Base-by-base conservation (phyloP, 306 rosid genomes). In the Acacia acuminata region DNA sequence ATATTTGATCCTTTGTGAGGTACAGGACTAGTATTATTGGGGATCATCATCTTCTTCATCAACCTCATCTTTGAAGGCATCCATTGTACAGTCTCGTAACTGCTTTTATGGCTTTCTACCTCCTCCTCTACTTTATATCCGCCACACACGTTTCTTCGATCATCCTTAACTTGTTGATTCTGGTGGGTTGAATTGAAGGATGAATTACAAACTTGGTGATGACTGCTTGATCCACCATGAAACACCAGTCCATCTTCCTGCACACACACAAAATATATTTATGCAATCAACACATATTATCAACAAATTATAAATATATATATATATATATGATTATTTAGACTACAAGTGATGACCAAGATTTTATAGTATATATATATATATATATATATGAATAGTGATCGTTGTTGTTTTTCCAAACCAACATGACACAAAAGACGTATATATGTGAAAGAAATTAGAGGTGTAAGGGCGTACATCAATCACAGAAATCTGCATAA, bases 31-130 rank as follows among this genome's bases (percentile, higher is more conserved):
- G n/a, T 66, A 45, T 17, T 71, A 7, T 24, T 40, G 4, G 81
- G 82, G 55, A 81, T 89, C 80, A 83, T 86, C 93, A 88, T 91
- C 81, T 86, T 90, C 73, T 84, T 82, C 92, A 93, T 88, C 77
- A 94, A 43, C 87, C 97, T 90, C 91, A 86, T 86, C 89, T 89
- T 88, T 45, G 97, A 90, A 53, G 98, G 84, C 94, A 89, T 86
- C 97, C 97, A 91, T 50, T 91, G 82, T 40, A 47, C 78, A 55
- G 88, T 83, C 82, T 87, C 92, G 74, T 68, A 87, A 45, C 70
- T 45, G 32, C 65, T 80, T 73, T 51, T 81, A 51, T 1, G 5
- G 27, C 42, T 72, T 1, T 83, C 82, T 19, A 76, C 88, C 0
- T 48, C 79, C 25, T 12, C 53, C 1, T 60, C 79, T 43, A 12